These are phyloP conservation scores for Cutaneotrichosporon daszewskae DNA, from an alignment of 1,284 basidiomycete species.

Conservation along the genomic window DNA sequence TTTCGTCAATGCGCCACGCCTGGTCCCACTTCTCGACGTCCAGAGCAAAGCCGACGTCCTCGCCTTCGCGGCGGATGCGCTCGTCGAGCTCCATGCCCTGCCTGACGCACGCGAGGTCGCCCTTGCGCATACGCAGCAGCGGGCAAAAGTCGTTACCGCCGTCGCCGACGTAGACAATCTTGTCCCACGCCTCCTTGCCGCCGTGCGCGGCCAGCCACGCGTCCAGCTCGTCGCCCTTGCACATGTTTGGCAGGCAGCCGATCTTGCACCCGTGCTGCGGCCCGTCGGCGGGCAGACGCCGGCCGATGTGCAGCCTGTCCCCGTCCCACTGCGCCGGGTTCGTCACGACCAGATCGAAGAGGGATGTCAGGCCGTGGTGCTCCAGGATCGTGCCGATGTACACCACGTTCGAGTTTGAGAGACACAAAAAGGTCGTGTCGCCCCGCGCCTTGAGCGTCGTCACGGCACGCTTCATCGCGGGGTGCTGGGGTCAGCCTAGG, in stretches of 20 bases:
- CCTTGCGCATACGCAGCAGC: slow-evolving; percentile 70
- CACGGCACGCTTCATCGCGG: slow-evolving; percentile 89
- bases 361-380: slow-evolving; percentile 59
- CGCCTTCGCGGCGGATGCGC: slow-evolving; percentile 66
- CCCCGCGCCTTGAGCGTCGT: slow-evolving; percentile 60
- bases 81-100: slow-evolving; percentile 67
- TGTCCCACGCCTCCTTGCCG: slow-evolving; percentile 60
- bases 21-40: slow-evolving; percentile 77
- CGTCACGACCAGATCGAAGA: slow-evolving; percentile 84
- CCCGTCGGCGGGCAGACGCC: slow-evolving; percentile 67
- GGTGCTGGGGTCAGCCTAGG: slow-evolving; percentile 67
- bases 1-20: slow-evolving; percentile 88
- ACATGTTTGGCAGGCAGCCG: slow-evolving; percentile 96
- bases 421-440: slow-evolving; percentile 76
- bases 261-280: slow-evolving; percentile 79
- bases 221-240: slow-evolving; percentile 91
- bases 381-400: slow-evolving; percentile 86
- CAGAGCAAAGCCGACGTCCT: slow-evolving; percentile 60
- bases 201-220: slow-evolving; percentile 67
- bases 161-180: slow-evolving; percentile 87
- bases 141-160: slow-evolving; percentile 96
- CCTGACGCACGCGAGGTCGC: slow-evolving; percentile 58
- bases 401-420: slow-evolving; percentile 89
- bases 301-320: slow-evolving; percentile 69
- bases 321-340: slow-evolving; percentile 82